These are phyloP conservation scores for Anethum foeniculum DNA, from an alignment of 140 eudicot species.

Conservation along the genomic window DNA sequence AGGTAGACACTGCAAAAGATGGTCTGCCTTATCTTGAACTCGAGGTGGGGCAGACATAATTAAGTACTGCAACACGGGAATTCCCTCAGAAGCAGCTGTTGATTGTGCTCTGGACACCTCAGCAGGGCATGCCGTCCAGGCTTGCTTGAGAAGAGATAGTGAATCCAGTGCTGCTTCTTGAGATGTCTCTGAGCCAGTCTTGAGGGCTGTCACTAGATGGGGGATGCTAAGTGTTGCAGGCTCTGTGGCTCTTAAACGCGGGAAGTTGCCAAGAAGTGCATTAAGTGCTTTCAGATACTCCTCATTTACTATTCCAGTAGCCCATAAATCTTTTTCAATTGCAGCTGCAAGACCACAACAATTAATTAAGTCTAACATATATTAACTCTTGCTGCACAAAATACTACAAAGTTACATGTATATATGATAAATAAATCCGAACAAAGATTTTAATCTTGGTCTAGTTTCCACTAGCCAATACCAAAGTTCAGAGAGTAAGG, in stretches of 20 bases:
- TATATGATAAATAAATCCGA: background rate
- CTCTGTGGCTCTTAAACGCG: constrained; percentile 89
- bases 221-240: constrained; percentile 99
- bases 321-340: constrained; percentile 95
- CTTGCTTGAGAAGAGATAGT: constrained; percentile 84
- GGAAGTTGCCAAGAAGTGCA: constrained; percentile 89
- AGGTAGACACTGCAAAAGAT: constrained; percentile 90
- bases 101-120: constrained; percentile 97
- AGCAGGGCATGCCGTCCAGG: constrained; percentile 99
- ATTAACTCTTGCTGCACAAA: background rate
- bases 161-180: constrained; percentile 99
- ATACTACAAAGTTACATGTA: background rate
- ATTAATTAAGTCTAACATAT: background rate
- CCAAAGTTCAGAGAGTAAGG: background rate
- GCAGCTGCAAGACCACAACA: constrained; percentile 56
- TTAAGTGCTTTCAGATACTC: constrained; percentile 93
- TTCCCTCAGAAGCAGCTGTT: constrained; percentile 97
- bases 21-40: constrained; percentile 93
- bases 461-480: background rate
- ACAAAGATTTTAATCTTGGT: background rate
- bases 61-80: constrained; percentile 87
- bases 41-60: constrained; percentile 98
- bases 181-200: constrained; percentile 93
- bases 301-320: constrained; percentile 84
- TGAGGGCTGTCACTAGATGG: constrained; percentile 82